These are phyloP conservation scores for Candida ortonii DNA, from an alignment of 805 yeast species.

Conservation along the genomic window DNA sequence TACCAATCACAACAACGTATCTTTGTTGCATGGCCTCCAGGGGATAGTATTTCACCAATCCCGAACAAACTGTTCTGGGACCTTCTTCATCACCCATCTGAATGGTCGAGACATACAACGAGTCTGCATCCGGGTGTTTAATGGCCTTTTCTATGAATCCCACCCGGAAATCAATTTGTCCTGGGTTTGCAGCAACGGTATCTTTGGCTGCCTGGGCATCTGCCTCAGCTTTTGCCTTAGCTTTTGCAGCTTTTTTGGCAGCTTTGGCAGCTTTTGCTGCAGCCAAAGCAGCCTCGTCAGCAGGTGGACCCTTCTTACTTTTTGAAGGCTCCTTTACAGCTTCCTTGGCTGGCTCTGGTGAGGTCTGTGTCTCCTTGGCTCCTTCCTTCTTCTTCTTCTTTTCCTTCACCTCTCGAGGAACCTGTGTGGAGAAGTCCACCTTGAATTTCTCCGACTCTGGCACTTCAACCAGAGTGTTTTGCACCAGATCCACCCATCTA, in stretches of 20 bases:
- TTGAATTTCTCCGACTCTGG: slow-evolving; percentile 51
- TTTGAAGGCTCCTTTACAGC: slow-evolving; percentile 16
- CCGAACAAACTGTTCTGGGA: slow-evolving; percentile 98
- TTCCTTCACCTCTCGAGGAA: slow-evolving; percentile 55
- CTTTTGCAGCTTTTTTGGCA: slow-evolving; percentile 42
- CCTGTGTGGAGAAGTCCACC: slow-evolving; percentile 56
- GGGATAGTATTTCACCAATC: slow-evolving; percentile 84
- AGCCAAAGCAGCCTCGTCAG: slow-evolving; percentile 32
- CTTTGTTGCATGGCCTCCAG: slow-evolving; percentile 96
- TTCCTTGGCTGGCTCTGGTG: slow-evolving; percentile 2
- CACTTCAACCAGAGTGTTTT: slow-evolving; percentile 52
- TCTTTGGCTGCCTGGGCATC: slow-evolving; percentile 45
- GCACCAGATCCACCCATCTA: slow-evolving; percentile 91
- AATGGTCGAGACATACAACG: slow-evolving; percentile 93
- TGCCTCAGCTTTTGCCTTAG: slow-evolving; percentile 57
- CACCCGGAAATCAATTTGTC: slow-evolving; percentile 87
- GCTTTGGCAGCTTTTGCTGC: slow-evolving; percentile 37
- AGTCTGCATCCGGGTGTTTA: slow-evolving; percentile 97
- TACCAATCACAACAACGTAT: slow-evolving; percentile 86
- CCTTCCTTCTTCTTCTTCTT: slow-evolving; percentile 32
- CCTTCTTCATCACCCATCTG: slow-evolving; percentile 95
- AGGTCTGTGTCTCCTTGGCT: slow-evolving; percentile 16
- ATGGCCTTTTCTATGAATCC: slow-evolving; percentile 96
- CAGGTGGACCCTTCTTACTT: slow-evolving; percentile 21
- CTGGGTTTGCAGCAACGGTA: slow-evolving; percentile 69